Conservation (phyloP, 2,329 filamentous ascomycete genomes). For the Lecanicillium sp. region DNA sequence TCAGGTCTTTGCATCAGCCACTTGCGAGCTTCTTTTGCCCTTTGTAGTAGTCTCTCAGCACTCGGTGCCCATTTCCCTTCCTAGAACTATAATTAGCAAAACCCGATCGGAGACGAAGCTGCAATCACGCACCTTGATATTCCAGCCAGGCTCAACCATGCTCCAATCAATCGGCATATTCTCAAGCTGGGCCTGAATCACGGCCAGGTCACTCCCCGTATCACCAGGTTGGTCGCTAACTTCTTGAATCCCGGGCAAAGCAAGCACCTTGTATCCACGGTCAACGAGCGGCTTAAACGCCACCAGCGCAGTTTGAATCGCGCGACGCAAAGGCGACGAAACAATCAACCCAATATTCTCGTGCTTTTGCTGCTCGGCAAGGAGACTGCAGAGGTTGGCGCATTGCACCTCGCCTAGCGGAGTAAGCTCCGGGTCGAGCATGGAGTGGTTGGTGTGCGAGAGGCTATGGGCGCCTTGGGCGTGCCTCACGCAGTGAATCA, state of each 20-base stretch:
- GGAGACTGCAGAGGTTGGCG: constrained; percentile 45
- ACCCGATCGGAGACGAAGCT: constrained; percentile 14
- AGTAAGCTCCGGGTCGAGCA: constrained; percentile 66
- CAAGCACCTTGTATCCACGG: constrained; percentile 35
- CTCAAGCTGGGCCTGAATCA: constrained; percentile 49
- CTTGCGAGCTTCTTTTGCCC: constrained; percentile 46
- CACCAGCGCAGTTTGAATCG: constrained; percentile 62
- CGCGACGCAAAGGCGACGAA: constrained; percentile 65
- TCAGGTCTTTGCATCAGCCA: constrained; percentile 44
- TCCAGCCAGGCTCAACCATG: constrained; percentile 56
- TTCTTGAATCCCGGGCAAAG: constrained; percentile 66
- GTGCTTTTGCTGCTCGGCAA: constrained; percentile 56
- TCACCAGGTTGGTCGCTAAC: constrained; percentile 64
- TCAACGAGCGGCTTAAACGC: constrained; percentile 49
- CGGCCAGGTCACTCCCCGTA: constrained; percentile 47
- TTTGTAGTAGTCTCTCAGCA: constrained; percentile 39
- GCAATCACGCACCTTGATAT: constrained; percentile 41
- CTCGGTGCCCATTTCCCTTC: constrained; percentile 28
- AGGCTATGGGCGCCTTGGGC: constrained; percentile 71
- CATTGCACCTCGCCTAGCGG: constrained; percentile 63
- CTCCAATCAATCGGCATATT: constrained; percentile 46
- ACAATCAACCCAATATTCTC: constrained; percentile 56
- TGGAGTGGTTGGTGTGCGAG: constrained; percentile 49
- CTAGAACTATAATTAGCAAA: background rate
- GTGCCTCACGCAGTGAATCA: constrained; percentile 55